Conservation (phyloP, 176 grass and related monocot species). For the Guadua angustifolia region DNA sequence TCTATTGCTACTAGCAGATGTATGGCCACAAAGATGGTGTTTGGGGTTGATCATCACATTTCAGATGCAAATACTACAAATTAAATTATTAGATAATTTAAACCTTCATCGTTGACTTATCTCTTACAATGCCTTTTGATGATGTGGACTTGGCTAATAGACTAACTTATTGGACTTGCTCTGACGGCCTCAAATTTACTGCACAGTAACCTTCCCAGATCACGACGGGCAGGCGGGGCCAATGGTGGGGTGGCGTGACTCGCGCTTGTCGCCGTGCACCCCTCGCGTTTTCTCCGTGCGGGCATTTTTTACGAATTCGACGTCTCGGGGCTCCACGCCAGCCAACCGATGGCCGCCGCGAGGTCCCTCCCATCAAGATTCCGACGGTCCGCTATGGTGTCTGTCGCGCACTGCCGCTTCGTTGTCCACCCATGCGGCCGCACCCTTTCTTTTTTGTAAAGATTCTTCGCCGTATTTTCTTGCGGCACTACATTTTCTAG, state of each 20-base stretch:
- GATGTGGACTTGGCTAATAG: no score
- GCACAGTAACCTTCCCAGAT: no score
- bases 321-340: slow-evolving; percentile 29
- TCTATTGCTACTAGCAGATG: no score
- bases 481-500: neutral
- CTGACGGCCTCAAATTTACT: no score
- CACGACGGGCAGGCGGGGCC: neutral
- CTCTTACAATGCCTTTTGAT: no score
- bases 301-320: neutral
- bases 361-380: neutral
- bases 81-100: no score
- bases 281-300: neutral
- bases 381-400: neutral
- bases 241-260: slow-evolving; percentile 24
- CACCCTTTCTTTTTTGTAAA: neutral
- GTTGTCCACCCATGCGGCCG: neutral
- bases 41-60: no score
- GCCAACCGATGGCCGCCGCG: neutral
- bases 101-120: no score
- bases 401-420: no score
- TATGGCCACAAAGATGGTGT: no score
- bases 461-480: neutral
- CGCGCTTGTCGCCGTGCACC: neutral
- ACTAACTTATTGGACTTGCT: no score
- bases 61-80: no score